Evolutionary conservation across 225 moss, liverwort and hornwort species (phyloP).

Genomic region (Lunularia cruciata): DNA sequence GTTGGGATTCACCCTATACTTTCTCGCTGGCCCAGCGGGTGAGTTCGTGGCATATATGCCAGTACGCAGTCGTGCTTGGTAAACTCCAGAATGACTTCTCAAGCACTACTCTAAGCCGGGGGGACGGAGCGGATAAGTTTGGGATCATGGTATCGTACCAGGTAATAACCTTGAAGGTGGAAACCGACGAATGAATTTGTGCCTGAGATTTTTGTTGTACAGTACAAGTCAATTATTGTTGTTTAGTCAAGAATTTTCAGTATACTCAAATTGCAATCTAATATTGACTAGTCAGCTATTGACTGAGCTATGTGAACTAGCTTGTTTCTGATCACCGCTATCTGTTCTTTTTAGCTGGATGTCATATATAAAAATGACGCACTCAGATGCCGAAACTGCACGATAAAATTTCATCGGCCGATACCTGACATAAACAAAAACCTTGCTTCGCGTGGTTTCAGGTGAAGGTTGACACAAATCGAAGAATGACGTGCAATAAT

Average conservation of each 20-base stretch:
- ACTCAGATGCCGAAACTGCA: background rate
- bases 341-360: background rate
- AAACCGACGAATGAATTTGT: too few relatives aligned
- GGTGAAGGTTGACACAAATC: background rate
- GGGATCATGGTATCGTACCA: too few relatives aligned
- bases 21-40: slow-evolving; percentile 42
- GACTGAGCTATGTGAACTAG: background rate
- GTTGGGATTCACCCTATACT: slow-evolving; percentile 39
- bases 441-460: background rate
- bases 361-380: background rate
- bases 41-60: background rate
- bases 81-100: too few relatives aligned
- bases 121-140: too few relatives aligned
- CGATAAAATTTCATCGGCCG: too few relatives aligned
- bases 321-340: background rate
- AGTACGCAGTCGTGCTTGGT: background rate
- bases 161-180: too few relatives aligned
- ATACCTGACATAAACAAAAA: background rate
- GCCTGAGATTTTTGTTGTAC: too few relatives aligned
- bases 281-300: background rate
- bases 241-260: too few relatives aligned
- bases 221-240: too few relatives aligned
- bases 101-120: background rate
- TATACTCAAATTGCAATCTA: background rate
- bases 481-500: slow-evolving; percentile 44